Evolutionary conservation across 371 early-diverging fungal species (phyloP), one percentile per base, ranked within the genome.

Genomic region (Syncephalis plumigaleata): DNA sequence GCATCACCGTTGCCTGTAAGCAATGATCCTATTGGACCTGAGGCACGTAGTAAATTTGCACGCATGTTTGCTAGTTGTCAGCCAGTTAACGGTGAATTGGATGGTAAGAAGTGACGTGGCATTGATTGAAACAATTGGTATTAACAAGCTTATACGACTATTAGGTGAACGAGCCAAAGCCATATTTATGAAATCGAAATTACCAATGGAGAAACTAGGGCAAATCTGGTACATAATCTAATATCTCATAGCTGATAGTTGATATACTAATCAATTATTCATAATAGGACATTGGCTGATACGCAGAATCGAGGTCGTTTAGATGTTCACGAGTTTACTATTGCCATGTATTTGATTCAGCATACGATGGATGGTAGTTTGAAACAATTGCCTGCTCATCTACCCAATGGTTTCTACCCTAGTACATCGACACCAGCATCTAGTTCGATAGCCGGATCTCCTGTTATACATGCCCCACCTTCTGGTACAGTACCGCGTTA

Each of bases 261-360:
- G 11, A n/a, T 11, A 37, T 37, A n/a, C 11, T 37, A 11, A 37
- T n/a, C n/a, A n/a, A 37, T n/a, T n/a, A 9, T 21, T 21, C 3
- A 16, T 57, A 39, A 51, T 51, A 66, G 78, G 81, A 53, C 55
- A 27, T 57, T 87, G 43, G 84, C 82, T 2, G 82, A 84, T 46
- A 74, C 81, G 7, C 72, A 77, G 24, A 58, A 64, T 23, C 66
- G 77, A 18, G 83, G 81, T 39, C 60, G 70, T 23, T 53, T 87
- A 22, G 73, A 80, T 38, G 68, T 77, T 38, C 67, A 75, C 0
- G 82, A 80, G 53, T 87, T 87, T 53, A 74, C 77, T 11, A 77
- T 84, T 42, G 85, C 84, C 16, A 87, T 87, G 87, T 73, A 79
- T 58, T 80, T 77, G 53, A 70, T 84, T 23, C 66, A 77, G 20